phyloP scores from a whole-genome alignment of 495 filamentous ascomycete species.

The Podospora tetraspora region DNA sequence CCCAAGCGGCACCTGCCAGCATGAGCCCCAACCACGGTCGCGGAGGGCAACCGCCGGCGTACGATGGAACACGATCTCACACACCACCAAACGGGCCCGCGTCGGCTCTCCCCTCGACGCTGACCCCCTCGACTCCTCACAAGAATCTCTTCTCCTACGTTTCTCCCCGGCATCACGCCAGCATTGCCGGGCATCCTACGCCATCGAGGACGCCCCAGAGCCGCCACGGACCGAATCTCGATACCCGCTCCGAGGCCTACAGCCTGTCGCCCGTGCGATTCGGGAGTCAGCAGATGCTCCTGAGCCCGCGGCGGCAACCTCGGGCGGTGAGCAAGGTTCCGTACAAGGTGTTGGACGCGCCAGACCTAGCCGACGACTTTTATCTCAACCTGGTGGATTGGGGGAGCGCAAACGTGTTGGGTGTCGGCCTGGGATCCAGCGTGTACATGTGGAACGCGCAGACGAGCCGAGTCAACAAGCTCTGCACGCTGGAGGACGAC shows the following conservation, averaged over 20 bases:
- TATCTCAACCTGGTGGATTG: slow-evolving; percentile 97
- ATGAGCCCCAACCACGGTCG: slow-evolving; percentile 59
- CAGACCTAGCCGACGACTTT: slow-evolving; percentile 93
- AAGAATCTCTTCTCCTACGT: slow-evolving; percentile 96
- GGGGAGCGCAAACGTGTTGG: slow-evolving; percentile 91
- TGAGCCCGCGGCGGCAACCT: slow-evolving; percentile 81
- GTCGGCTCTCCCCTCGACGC: slow-evolving; percentile 55
- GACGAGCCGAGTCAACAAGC: slow-evolving; percentile 77
- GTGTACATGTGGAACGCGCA: slow-evolving; percentile 99
- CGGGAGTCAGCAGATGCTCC: slow-evolving; percentile 82
- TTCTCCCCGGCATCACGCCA: slow-evolving; percentile 63
- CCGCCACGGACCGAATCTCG: slow-evolving; percentile 75
- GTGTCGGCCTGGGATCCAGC: slow-evolving; percentile 82
- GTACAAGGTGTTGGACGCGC: slow-evolving; percentile 95
- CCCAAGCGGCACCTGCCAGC: slow-evolving; percentile 66
- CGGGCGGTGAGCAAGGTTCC: slow-evolving; percentile 91
- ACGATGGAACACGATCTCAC: slow-evolving; percentile 67
- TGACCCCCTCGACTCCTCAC: slow-evolving; percentile 90
- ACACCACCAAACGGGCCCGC: slow-evolving; percentile 66
- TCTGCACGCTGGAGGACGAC: slow-evolving; percentile 90
- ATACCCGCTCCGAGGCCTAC: slow-evolving; percentile 86
- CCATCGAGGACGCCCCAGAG: slow-evolving; percentile 86
- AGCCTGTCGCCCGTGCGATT: slow-evolving; percentile 87
- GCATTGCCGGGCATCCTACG: slow-evolving; percentile 68
- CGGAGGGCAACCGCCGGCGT: slow-evolving; percentile 45